Conservation (phyloP, 23 red algal species). For the Agarophyton chilense region DNA sequence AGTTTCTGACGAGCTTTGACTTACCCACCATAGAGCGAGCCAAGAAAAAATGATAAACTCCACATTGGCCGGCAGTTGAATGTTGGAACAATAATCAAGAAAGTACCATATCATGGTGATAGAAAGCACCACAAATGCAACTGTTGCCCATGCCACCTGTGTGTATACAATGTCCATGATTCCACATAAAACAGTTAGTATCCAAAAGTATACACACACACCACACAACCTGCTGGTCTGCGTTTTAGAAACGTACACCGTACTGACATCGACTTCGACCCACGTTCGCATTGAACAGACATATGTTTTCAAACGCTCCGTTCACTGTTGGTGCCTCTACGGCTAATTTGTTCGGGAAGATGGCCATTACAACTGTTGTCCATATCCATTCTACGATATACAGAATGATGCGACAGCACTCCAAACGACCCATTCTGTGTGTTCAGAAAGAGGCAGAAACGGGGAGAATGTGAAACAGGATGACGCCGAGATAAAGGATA, state of each 20-base stretch:
- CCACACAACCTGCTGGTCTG: no score
- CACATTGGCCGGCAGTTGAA: slow-evolving; percentile 49
- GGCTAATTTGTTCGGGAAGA: slow-evolving; percentile 46
- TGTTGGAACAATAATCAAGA: slow-evolving; percentile 57
- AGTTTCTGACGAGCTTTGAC: no score
- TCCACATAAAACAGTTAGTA: background rate
- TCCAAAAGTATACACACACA: background rate
- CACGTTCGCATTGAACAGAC: slow-evolving; percentile 54
- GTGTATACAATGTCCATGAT: background rate
- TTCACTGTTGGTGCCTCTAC: background rate
- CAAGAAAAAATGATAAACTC: slow-evolving; percentile 60
- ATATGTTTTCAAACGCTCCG: slow-evolving; percentile 13
- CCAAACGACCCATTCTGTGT: slow-evolving; percentile 33
- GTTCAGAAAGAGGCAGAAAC: no score
- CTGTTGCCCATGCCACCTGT: slow-evolving; percentile 54
- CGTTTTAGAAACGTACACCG: slow-evolving; percentile 58
- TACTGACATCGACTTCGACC: slow-evolving; percentile 53
- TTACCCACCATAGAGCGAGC: slow-evolving; percentile 69
- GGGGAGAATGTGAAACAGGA: no score
- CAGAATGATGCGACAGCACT: slow-evolving; percentile 55
- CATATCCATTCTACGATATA: slow-evolving; percentile 68
- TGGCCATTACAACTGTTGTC: slow-evolving; percentile 46
- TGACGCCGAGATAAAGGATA: no score
- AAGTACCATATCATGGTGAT: slow-evolving; percentile 63
- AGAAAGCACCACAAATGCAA: slow-evolving; percentile 43